phyloP scores from a whole-genome alignment of 192 early-diverging fungal genomes.

The Cetraspora pellucida region DNA sequence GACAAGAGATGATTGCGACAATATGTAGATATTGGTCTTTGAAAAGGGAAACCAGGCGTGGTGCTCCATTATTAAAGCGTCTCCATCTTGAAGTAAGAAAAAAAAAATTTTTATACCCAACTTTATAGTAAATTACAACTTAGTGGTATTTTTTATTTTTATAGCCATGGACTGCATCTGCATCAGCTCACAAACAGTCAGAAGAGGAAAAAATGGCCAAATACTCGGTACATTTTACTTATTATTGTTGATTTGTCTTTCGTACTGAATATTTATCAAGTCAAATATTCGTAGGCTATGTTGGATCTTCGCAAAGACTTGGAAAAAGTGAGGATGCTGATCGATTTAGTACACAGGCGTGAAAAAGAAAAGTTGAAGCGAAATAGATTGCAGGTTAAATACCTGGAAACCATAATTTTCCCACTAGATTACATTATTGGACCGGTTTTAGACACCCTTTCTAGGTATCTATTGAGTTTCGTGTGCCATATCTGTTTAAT shows the following conservation, averaged over 20 bases:
- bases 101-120: background rate
- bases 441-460: constrained; percentile 67
- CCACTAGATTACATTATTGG: constrained; percentile 72
- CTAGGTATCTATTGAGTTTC: constrained; percentile 49
- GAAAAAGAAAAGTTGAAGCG: constrained; percentile 71
- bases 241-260: background rate
- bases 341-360: constrained; percentile 74
- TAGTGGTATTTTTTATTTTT: background rate
- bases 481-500: constrained; percentile 4
- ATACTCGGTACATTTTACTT: constrained; percentile 49
- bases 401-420: constrained; percentile 65
- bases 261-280: background rate
- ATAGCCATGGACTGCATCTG: constrained; percentile 92
- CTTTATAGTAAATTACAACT: background rate
- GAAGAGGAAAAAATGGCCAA: constrained; percentile 76
- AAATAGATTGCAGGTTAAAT: constrained; percentile 61
- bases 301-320: constrained; percentile 75
- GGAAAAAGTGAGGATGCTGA: constrained; percentile 83
- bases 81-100: constrained; percentile 83
- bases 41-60: constrained; percentile 86
- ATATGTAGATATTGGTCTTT: constrained; percentile 95
- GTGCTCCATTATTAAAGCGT: constrained; percentile 92
- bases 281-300: constrained; percentile 40
- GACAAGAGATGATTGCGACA: constrained; percentile 59
- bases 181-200: constrained; percentile 71